Evolutionary conservation across 163 green algal genomes (phyloP), one percentile per base, ranked within the genome.

Genomic region (Scenedesmus sp.): DNA sequence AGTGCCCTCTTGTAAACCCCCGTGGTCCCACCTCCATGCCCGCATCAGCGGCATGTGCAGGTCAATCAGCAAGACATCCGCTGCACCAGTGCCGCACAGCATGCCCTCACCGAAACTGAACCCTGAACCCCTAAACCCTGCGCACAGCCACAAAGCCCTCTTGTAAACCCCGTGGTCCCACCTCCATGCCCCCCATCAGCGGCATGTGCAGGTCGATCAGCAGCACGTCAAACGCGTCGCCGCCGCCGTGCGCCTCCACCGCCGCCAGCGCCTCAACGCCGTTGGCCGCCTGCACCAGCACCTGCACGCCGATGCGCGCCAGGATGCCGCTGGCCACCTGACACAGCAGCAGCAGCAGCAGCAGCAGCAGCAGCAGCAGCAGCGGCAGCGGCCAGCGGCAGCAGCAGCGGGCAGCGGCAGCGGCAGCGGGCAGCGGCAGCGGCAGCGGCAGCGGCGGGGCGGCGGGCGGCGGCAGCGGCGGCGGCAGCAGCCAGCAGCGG

Each of bases 141-240:
- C 40, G 42, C 3, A 20, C 2, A 35, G 16, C 10, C 65, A 33
- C 65, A 42, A 78, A 78, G 16, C 65, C 65, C 65, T 35, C 9
- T 78, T 5, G 7, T 13, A 26, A 26, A 30, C 24, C 7, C 15
- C 4, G 4, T 26, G 15, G 15, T 7, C 15, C 4, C 76, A 91
- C 78, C 56, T 91, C 90, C 85, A 93, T 85, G 13, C 90, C 85
- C 4, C 85, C 94, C 95, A 97, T 97, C 42, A 94, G 87, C 9
- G 96, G 96, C 96, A 98, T 98, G 92, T 98, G 95, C 26, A 98
- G 92, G 91, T 98, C 96, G 90, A 96, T 97, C 12, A 98, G 91
- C 46, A 98, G 94, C 81, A 97, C 87, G 56, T 1, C 86, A 61
- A 61, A 61, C 13, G 51, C 51, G 51, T 61, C 51, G 13, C 7